Evolutionary conservation across 495 filamentous ascomycete genomes (phyloP).

Genomic region (Tuber microsphaerosporum): DNA sequence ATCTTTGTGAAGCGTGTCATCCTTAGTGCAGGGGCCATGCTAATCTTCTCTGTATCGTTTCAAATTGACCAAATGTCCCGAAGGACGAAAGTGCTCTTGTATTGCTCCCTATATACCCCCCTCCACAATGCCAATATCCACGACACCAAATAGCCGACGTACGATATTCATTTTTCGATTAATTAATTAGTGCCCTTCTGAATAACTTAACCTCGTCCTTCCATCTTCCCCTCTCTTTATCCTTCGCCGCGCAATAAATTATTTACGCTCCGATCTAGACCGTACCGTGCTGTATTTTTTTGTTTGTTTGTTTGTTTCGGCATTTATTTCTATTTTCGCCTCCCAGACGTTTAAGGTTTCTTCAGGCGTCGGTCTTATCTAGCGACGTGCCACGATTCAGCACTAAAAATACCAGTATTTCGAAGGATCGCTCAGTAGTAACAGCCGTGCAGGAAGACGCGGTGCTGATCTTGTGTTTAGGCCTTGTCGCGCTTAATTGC

Average conservation of each 20-base stretch:
- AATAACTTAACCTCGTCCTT: not conserved
- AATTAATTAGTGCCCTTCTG: not conserved
- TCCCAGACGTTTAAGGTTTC: not conserved
- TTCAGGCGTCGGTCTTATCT: not conserved
- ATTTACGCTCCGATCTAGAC: not conserved
- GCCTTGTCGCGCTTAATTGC: not conserved
- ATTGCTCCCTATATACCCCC: not conserved
- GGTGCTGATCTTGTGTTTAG: not conserved
- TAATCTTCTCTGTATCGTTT: constrained; percentile 91
- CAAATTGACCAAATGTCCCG: constrained; percentile 76
- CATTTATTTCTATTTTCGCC: not conserved
- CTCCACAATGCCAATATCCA: not conserved
- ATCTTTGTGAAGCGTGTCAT: constrained; percentile 99
- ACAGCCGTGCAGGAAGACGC: not conserved
- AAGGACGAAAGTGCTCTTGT: constrained; percentile 44
- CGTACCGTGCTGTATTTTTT: not conserved
- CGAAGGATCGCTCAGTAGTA: not conserved
- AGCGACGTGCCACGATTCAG: not conserved
- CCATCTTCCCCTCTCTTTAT: not conserved
- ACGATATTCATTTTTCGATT: not conserved
- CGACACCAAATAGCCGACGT: not conserved
- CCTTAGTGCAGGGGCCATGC: constrained; percentile 99
- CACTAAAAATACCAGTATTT: not conserved
- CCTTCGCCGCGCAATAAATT: not conserved
- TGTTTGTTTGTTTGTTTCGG: not conserved